Conservation (phyloP, 140 eudicot species). For the Eryngium alpinum region DNA sequence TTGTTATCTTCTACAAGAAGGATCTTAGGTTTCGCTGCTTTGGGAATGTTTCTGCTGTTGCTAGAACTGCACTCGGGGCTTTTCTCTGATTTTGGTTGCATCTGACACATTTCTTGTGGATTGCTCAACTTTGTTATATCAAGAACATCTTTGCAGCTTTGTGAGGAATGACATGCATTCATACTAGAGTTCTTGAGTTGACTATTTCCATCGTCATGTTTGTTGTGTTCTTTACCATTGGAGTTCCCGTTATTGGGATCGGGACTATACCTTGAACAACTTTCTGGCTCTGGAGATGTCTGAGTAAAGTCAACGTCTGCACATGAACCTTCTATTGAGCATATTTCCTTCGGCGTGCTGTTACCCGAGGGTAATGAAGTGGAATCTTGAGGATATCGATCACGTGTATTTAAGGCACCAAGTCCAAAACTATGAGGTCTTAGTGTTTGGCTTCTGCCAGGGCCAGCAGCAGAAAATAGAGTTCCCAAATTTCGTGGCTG, state of each 20-base stretch:
- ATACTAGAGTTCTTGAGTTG: conserved; percentile 1
- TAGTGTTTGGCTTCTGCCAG: conserved; percentile 33
- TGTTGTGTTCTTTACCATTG: conserved; percentile 24
- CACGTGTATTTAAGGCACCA: conserved; percentile 19
- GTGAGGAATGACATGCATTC: conserved; percentile 6
- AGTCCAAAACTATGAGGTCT: conserved; percentile 24
- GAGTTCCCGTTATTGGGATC: conserved; percentile 23
- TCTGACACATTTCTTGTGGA: conserved; percentile 19
- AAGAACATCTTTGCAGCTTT: conserved; percentile 4
- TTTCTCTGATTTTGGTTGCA: conserved; percentile 23
- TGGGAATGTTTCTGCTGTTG: conserved; percentile 27
- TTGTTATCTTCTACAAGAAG: conserved; percentile 94
- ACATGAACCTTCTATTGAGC: conserved; percentile 37
- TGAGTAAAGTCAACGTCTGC: conserved; percentile 31
- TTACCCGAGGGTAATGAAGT: conserved; percentile 25
- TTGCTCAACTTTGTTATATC: conserved; percentile 11
- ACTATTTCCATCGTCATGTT: conserved; percentile 17
- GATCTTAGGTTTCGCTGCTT: conserved; percentile 50
- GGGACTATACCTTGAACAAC: conserved; percentile 26
- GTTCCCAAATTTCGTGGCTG: conserved; percentile 65
- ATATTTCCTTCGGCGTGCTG: conserved; percentile 33
- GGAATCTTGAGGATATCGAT: conserved; percentile 32
- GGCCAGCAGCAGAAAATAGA: conserved; percentile 40
- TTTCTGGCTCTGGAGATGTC: conserved; percentile 23
- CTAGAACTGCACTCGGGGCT: conserved; percentile 40